These are phyloP conservation scores for Magnaporthales sp. DNA, from an alignment of 2,329 filamentous ascomycete genomes.

Conservation along the genomic window DNA sequence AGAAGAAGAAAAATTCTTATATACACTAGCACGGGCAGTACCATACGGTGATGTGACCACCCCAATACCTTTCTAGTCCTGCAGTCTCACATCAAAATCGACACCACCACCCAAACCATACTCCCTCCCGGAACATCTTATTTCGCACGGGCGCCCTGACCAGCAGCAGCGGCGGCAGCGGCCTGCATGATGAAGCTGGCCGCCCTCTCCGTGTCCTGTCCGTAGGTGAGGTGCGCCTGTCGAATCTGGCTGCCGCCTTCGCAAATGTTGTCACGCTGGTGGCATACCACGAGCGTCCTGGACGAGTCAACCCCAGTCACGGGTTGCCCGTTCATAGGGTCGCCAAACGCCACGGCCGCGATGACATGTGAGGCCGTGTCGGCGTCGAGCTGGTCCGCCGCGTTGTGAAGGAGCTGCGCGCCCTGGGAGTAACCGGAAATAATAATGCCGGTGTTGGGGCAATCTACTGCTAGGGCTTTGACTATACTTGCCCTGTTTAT, in stretches of 20 bases:
- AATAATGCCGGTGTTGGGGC: constrained; percentile 30
- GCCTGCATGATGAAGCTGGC: constrained; percentile 15
- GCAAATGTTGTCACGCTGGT: constrained; percentile 17
- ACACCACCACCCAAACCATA: too few relatives aligned
- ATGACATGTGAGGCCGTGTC: constrained; percentile 12
- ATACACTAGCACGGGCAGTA: too few relatives aligned
- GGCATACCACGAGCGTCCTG: constrained; percentile 14
- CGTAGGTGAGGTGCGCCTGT: constrained; percentile 18
- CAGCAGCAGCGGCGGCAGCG: neutral
- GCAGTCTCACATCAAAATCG: too few relatives aligned
- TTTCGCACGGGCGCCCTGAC: too few relatives aligned
- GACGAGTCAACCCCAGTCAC: constrained; percentile 10
- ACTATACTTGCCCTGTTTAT: constrained; percentile 21
- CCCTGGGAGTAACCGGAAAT: constrained; percentile 29
- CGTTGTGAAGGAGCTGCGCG: constrained; percentile 19
- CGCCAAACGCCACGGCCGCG: constrained; percentile 19
- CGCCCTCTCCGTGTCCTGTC: constrained; percentile 12
- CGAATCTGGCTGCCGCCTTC: constrained; percentile 14
- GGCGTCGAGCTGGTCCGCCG: constrained; percentile 13
- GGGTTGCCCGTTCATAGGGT: constrained; percentile 14
- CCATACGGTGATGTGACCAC: too few relatives aligned
- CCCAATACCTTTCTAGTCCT: too few relatives aligned
- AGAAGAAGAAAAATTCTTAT: too few relatives aligned
- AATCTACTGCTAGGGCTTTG: constrained; percentile 20
- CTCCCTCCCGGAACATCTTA: too few relatives aligned